Base-by-base conservation (phyloP, 2,329 filamentous ascomycete species). In the Lachnellula hyalina region DNA sequence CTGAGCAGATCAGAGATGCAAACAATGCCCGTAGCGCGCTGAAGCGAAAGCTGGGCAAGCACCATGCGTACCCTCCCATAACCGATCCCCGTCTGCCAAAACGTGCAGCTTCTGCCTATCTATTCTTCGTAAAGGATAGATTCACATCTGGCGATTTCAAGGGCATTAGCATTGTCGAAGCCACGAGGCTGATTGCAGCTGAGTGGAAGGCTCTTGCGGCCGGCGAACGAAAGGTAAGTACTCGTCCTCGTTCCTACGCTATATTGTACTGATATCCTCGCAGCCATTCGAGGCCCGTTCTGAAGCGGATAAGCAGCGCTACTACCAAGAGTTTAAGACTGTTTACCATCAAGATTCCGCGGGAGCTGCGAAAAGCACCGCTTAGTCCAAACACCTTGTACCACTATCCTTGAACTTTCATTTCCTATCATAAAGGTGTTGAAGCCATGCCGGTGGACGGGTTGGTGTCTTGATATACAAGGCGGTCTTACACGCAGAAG, bases 1-100 rank as follows among this genome's bases (percentile, higher is more conserved):
- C 81, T 9, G 71, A 79, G 5, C 67, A 85, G 64, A 86, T 88
- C 61, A 72, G 72, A 46, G 55, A 73, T 3, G 84, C 85, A 54
- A 88, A 88, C 67, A 64, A 60, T 11, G 85, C 85, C 11, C 80
- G 85, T 38, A 55, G 40, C 28, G 40, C 32, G 19, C 53, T 70
- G 34, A 61, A 53, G 34, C 56, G 38, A 23, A 62, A 60, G 61
- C 51, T 47, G 61, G 53, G 11, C 40, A 60, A 41, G 23, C 6
- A 3, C 63, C 63, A 45, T 59, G 53, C 42, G 56, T 59, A 25
- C 49, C 63, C 35, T 42, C 47, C 49, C 6, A 74, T 87, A 51
- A 57, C 70, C 5, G 85, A 88, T 64, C 75, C 81, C 11, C 77
- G 85, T 49, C 63, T 68, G 14, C 74, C 79, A 48, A 83, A 79